Percentiles rank a stretch among this genome's conserved stretches.
Conservation (phyloP, 768 basidiomycete species). For the Myochromella boudieri region DNA sequence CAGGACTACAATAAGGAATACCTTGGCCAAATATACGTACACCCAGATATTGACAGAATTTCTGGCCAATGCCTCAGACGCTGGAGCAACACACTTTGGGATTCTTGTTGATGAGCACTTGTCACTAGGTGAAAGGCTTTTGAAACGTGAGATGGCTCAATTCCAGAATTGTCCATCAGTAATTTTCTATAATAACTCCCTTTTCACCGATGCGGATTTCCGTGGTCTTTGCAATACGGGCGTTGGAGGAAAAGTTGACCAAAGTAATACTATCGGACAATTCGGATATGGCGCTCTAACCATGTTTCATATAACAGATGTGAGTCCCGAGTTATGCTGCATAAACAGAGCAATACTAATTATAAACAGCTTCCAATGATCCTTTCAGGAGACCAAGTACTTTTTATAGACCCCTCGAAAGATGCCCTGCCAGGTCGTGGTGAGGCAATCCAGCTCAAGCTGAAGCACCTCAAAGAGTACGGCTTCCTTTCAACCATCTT, state of each 20-base stretch:
- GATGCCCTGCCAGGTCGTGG: conserved; percentile 34
- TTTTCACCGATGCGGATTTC: conserved; percentile 43
- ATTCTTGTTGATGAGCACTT: conserved; percentile 36
- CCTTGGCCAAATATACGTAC: conserved; percentile 39
- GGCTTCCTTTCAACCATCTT: neutral
- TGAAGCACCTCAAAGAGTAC: conserved; percentile 36
- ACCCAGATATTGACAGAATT: conserved; percentile 48
- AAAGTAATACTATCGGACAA: conserved; percentile 42
- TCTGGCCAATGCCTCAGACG: conserved; percentile 54
- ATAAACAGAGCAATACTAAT: neutral
- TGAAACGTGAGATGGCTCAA: conserved; percentile 33
- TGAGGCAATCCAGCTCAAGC: conserved; percentile 26
- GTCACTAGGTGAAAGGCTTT: conserved; percentile 13
- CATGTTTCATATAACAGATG: conserved; percentile 54
- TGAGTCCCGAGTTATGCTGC: conserved; percentile 17
- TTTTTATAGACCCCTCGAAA: conserved; percentile 48
- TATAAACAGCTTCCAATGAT: conserved; percentile 29
- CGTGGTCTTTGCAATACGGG: conserved; percentile 45
- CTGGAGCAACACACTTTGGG: conserved; percentile 41
- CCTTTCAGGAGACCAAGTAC: conserved; percentile 28
- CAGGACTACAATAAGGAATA: conserved; percentile 40
- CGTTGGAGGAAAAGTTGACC: conserved; percentile 40
- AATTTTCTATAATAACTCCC: conserved; percentile 43
- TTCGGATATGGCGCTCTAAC: conserved; percentile 54
- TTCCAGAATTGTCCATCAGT: conserved; percentile 38